These are phyloP conservation scores for Neurospora crassa DNA, from an alignment of 2,329 filamentous ascomycete species.

Conservation along the genomic window DNA sequence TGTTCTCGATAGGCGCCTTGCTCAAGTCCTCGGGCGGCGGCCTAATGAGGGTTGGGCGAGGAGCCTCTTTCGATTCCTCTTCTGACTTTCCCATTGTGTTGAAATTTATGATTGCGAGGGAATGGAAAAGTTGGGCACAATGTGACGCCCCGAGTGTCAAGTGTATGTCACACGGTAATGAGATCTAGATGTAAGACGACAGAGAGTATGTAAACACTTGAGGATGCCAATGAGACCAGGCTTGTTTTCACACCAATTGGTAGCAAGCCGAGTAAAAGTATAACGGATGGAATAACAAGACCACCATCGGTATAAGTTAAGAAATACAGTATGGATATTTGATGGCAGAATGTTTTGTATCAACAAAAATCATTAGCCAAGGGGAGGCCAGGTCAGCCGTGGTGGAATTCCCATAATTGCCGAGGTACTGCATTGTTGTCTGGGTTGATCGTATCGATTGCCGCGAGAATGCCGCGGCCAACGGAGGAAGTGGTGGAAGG, in stretches of 20 bases:
- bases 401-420: neutral
- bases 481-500: neutral
- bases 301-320: neutral
- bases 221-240: neutral
- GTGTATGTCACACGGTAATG: neutral
- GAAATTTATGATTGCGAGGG: neutral
- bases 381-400: neutral
- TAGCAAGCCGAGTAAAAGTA: neutral
- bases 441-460: neutral
- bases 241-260: neutral
- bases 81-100: slow-evolving; percentile 19
- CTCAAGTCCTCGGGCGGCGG: slow-evolving; percentile 63
- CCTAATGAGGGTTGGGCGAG: slow-evolving; percentile 53
- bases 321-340: neutral
- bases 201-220: neutral
- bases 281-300: neutral
- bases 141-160: neutral
- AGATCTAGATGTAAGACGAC: neutral
- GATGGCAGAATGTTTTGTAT: neutral
- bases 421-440: neutral
- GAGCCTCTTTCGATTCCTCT: neutral
- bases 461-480: neutral
- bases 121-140: neutral
- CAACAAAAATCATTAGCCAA: neutral
- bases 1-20: slow-evolving; percentile 79